Conservation (phyloP, 768 basidiomycete species). For the Brasilioporus rufonigricans region DNA sequence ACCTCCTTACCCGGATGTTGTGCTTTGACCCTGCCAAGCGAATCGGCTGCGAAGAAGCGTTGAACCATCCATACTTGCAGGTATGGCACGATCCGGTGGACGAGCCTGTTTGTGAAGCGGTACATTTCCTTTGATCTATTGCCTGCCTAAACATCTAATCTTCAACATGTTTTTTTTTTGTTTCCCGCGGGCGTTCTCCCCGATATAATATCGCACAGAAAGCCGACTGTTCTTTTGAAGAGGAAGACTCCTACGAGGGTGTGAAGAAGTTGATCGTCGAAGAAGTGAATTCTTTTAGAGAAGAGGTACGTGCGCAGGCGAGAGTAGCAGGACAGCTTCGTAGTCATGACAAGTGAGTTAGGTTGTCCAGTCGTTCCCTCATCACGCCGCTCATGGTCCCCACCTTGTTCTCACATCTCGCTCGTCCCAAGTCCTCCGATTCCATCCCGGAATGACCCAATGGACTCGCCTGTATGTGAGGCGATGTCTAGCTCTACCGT, state of each 20-base stretch:
- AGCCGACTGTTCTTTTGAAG: no score
- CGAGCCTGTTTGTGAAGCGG: slow-evolving; percentile 53
- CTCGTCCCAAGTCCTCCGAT: slow-evolving; percentile 59
- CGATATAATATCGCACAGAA: no score
- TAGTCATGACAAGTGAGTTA: slow-evolving; percentile 66
- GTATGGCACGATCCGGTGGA: slow-evolving; percentile 99
- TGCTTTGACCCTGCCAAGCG: slow-evolving; percentile 68
- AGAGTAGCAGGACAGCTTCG: slow-evolving; percentile 68
- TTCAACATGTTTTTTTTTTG: no score
- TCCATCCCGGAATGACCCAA: slow-evolving; percentile 76
- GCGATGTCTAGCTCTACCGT: slow-evolving; percentile 68
- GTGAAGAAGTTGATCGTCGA: no score
- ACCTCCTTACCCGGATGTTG: no score
- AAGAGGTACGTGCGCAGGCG: slow-evolving; percentile 44
- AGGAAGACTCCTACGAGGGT: no score
- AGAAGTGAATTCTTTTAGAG: background rate
- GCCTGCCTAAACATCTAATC: no score
- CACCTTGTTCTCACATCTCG: background rate
- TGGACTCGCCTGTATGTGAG: slow-evolving; percentile 72
- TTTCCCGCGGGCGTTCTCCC: no score
- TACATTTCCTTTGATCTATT: no score
- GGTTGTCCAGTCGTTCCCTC: no score
- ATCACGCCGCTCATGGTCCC: background rate
- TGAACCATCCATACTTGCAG: slow-evolving; percentile 90
- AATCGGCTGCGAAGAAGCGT: slow-evolving; percentile 92